phyloP scores from a whole-genome alignment of 1,284 basidiomycete species.

The Fomes fomentarius region DNA sequence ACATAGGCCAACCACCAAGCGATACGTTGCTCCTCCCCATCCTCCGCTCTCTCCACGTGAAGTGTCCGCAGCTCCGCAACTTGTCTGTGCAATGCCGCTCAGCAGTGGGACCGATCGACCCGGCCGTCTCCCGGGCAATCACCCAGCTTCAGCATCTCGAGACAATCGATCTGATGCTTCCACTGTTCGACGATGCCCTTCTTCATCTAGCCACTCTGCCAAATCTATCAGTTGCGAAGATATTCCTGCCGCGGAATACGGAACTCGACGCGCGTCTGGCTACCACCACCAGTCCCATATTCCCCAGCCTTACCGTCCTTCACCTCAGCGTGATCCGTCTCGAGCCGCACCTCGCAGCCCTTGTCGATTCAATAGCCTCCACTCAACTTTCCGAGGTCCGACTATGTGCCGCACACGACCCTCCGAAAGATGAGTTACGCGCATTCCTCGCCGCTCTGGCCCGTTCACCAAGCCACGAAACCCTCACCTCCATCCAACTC shows the following conservation, averaged over 20 bases:
- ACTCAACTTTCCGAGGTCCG: slow-evolving; percentile 18
- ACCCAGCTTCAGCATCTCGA: slow-evolving; percentile 15
- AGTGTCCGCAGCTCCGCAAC: slow-evolving; percentile 16
- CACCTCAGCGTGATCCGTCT: slow-evolving; percentile 16
- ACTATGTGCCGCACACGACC: slow-evolving; percentile 18
- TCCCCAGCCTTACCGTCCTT: slow-evolving; percentile 15
- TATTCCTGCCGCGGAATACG: slow-evolving; percentile 15
- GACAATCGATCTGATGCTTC: slow-evolving; percentile 18
- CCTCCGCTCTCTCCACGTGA: slow-evolving; percentile 17
- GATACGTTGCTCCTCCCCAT: slow-evolving; percentile 21
- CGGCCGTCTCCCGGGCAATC: slow-evolving; percentile 15
- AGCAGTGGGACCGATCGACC: slow-evolving; percentile 16
- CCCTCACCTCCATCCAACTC: slow-evolving; percentile 8
- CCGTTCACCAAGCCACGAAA: slow-evolving; percentile 10
- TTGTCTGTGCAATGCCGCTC: slow-evolving; percentile 23
- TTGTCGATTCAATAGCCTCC: slow-evolving; percentile 16
- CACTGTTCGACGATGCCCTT: slow-evolving; percentile 19
- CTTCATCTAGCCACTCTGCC: slow-evolving; percentile 18
- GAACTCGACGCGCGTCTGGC: slow-evolving; percentile 14
- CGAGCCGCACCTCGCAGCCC: slow-evolving; percentile 8
- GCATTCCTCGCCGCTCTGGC: slow-evolving; percentile 11
- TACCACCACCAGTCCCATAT: slow-evolving; percentile 5
- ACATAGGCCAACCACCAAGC: slow-evolving; percentile 21
- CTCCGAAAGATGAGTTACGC: slow-evolving; percentile 3
- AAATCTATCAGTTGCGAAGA: slow-evolving; percentile 16